Evolutionary conservation across 2,329 filamentous ascomycete genomes (phyloP).

Genomic region (Plectosphaerella sp.): DNA sequence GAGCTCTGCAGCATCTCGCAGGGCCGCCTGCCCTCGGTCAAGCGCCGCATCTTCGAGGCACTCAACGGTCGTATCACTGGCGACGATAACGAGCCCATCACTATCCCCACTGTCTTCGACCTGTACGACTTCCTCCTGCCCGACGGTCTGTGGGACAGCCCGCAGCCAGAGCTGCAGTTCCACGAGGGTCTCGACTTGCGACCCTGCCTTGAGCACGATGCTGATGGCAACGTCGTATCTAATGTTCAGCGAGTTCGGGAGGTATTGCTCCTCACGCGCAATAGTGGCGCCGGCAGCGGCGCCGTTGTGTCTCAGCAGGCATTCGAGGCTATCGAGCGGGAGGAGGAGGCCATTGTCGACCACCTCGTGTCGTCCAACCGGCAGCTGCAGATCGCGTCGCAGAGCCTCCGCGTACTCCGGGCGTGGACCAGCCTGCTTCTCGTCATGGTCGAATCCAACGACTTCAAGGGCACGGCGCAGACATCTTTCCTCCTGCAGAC

Average conservation of each 20-base stretch:
- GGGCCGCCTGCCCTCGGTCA: conserved; percentile 64
- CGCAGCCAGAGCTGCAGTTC: conserved; percentile 50
- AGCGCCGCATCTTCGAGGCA: conserved; percentile 63
- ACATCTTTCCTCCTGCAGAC: conserved; percentile 80
- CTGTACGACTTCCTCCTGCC: conserved; percentile 80
- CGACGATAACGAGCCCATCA: conserved; percentile 60
- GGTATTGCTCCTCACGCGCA: conserved; percentile 65
- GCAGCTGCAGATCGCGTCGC: conserved; percentile 50
- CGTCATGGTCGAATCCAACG: conserved; percentile 77
- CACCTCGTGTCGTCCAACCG: conserved; percentile 62
- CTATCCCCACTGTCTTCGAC: conserved; percentile 78
- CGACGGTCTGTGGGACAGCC: conserved; percentile 43
- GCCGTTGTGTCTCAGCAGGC: conserved; percentile 46
- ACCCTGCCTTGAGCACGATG: conserved; percentile 57
- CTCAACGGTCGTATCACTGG: conserved; percentile 73
- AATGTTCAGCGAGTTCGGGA: conserved; percentile 69
- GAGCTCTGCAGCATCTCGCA: conserved; percentile 78
- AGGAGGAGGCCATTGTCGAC: conserved; percentile 56
- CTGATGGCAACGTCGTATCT: conserved; percentile 55
- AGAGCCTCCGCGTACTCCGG: conserved; percentile 64
- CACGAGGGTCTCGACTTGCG: conserved; percentile 65
- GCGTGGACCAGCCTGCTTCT: conserved; percentile 83
- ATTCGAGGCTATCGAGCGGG: conserved; percentile 44
- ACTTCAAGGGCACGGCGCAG: conserved; percentile 68
- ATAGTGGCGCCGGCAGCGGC: conserved; percentile 50